Evolutionary conservation across 2,329 filamentous ascomycete genomes (phyloP), one percentile per base, ranked within the genome.

Genomic region (Karstenula rhodostoma): DNA sequence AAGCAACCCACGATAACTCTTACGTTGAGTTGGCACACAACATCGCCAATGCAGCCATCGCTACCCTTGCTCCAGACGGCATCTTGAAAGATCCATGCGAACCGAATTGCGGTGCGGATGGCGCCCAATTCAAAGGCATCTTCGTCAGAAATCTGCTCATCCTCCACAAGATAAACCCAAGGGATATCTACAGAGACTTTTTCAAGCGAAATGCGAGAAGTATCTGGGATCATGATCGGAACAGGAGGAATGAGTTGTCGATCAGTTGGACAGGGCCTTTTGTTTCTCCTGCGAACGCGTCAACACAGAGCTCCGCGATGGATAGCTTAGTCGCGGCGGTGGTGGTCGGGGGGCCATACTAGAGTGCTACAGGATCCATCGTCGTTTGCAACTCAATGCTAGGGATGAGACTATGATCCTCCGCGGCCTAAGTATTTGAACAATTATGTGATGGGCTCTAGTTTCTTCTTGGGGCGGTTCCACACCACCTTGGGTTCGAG

Each of bases 101-200:
- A 40, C 73, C 66, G 0, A 61, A 73, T 13, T 81, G 79, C 43
- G 78, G 77, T 22, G 70, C 53, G 4, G 78, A 81, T 40, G 84
- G 81, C 1, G 81, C 85, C 35, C 87, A 90, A 68, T 92, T 92
- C 82, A 92, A 92, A 76, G 90, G 90, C 2, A 81, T 92, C 40
- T 91, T 92, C 63, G 81, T 86, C n/a, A 83, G 89, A 19, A 90
- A 90, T 69, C 77, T 92, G 19, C 81, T 82, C 29, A 84, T 85
- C 56, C 75, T 93, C 40, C 80, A 89, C 29, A 69, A 77, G 1
- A 83, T 76, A 2, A 82, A 81, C 1, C 84, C 85, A 0, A 77
- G 84, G 35, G 72, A 80, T 3, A 72, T 73, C 7, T 89, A 87
- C 68, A 78, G 75, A 13, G 71, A 77, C 1, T 87, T 89, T 57